Percentiles rank a stretch among this genome's conserved stretches.
Evolutionary conservation across 768 basidiomycete genomes (phyloP).

Genomic region (Kwoniella heveanensis): DNA sequence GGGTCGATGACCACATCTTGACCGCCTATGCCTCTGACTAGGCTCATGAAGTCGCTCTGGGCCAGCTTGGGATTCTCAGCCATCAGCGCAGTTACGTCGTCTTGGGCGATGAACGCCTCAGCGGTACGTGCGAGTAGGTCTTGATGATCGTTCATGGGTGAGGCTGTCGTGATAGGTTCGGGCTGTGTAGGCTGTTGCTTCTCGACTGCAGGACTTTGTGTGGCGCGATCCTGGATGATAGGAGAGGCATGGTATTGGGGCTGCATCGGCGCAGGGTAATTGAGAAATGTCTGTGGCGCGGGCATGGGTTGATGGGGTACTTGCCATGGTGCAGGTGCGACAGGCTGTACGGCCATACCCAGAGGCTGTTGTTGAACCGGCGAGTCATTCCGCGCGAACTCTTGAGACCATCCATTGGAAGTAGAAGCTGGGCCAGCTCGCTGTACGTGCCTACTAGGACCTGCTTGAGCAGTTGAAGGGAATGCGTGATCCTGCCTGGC

Average conservation of each 20-base stretch:
- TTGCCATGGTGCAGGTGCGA: conserved; percentile 21
- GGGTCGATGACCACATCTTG: conserved; percentile 33
- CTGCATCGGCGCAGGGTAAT: not conserved
- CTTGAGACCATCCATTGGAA: conserved; percentile 10
- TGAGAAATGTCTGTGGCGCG: not conserved
- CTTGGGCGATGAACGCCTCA: conserved; percentile 19
- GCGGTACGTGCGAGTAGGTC: conserved; percentile 37
- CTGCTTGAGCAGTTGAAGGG: not conserved
- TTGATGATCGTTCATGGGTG: conserved; percentile 29
- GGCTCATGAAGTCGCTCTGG: conserved; percentile 35
- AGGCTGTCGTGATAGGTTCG: not conserved
- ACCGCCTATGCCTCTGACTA: conserved; percentile 27
- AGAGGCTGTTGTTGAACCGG: not conserved
- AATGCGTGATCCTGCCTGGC: not conserved
- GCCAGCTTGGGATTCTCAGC: conserved; percentile 40
- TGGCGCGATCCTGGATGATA: not conserved
- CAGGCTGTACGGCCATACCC: not conserved
- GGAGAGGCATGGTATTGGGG: not conserved
- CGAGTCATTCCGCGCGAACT: conserved; percentile 8
- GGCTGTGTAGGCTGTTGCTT: not conserved
- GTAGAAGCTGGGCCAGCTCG: not conserved
- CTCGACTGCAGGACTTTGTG: not conserved
- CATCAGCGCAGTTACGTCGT: not conserved
- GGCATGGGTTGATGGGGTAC: conserved; percentile 7
- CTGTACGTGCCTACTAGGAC: not conserved